Base-by-base conservation (phyloP, 352 stramenopile genomes). In the Globisporangium abappressorium region DNA sequence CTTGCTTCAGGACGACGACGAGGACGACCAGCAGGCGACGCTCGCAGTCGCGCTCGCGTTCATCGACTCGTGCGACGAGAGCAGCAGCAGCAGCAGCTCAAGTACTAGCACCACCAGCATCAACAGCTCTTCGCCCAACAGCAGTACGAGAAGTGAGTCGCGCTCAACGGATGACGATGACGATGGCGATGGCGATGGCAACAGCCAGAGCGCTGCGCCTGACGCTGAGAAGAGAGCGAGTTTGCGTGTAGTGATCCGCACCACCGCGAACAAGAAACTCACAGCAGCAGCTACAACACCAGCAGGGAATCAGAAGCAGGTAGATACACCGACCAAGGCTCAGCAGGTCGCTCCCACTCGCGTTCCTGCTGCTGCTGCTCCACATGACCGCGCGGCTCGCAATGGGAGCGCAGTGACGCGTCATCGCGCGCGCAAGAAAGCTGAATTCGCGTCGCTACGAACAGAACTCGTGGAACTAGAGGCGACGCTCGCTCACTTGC, bases 31-130 rank as follows among this genome's bases (percentile, higher is more conserved):
- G 20, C 18, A 53, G 34, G 55, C 46, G 28, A 58, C 54, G 55
- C 64, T 69, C 43, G 55, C 28, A 12, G 41, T 46, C 33, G 57
- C 64, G 64, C 55, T 69, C 30, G 55, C 55, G 11, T 46, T 69
- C 57, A 49, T 69, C 30, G 64, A 69, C 30, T 57, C 71, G 14
- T 82, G 70, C 49, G 46, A 73, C n/a, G 68, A 58, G 5, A 71
- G 66, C 28, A 41, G 11, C 58, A 64, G 15, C 58, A 28, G 18
- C 15, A 55, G 57, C 14, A 38, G 26, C 12, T 4, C 14, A 46
- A 46, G 38, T 5, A 5, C 12, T 12, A 46, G 38, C 12, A 15
- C 12, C 12, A 18, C 38, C 38, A 46, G 33, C 33, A 38, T 4
- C 41, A 55, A 12, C 24, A 56, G 4, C 41, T 22, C 56, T 43